These are phyloP conservation scores for Cyclotella cryptica DNA, from an alignment of 108 stramenopile genomes.

Conservation along the genomic window DNA sequence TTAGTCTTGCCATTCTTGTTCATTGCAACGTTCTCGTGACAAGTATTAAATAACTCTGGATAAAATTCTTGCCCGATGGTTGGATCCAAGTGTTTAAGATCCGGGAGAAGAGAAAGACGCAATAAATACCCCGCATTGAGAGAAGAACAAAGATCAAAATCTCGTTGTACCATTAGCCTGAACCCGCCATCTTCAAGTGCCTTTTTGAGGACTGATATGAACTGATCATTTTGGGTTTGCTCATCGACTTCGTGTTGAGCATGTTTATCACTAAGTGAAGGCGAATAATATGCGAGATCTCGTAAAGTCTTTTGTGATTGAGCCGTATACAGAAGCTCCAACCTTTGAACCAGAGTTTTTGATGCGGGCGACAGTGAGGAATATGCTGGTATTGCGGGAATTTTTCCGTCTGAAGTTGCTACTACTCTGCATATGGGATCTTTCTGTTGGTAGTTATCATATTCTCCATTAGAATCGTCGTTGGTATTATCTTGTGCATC, in stretches of 20 bases:
- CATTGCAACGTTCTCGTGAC: slow-evolving; percentile 18
- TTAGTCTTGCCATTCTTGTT: not conserved
- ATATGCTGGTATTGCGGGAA: slow-evolving; percentile 36
- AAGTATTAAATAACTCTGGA: slow-evolving; percentile 60
- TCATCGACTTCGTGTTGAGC: not conserved
- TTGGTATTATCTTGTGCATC: not conserved
- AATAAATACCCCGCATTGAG: slow-evolving; percentile 85
- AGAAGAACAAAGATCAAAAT: slow-evolving; percentile 80
- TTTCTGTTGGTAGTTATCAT: not conserved
- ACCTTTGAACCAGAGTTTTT: slow-evolving; percentile 48
- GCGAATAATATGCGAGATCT: slow-evolving; percentile 42
- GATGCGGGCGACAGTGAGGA: slow-evolving; percentile 30
- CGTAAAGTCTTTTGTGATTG: slow-evolving; percentile 59
- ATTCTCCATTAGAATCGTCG: slow-evolving; percentile 2
- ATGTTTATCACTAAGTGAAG: slow-evolving; percentile 10
- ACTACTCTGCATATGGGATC: slow-evolving; percentile 55
- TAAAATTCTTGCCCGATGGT: slow-evolving; percentile 66
- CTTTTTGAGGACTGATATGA: slow-evolving; percentile 56
- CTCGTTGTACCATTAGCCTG: slow-evolving; percentile 67
- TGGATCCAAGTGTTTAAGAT: slow-evolving; percentile 64
- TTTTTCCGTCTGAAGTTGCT: slow-evolving; percentile 60
- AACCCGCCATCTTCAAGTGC: slow-evolving; percentile 82
- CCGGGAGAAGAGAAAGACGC: slow-evolving; percentile 71
- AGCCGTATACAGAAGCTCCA: slow-evolving; percentile 68
- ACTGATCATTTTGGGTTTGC: slow-evolving; percentile 36